Percentiles rank a stretch among this genome's conserved stretches.
These are phyloP conservation scores for Cercospora sp. DNA, from an alignment of 2,329 filamentous ascomycete species.

Conservation along the genomic window DNA sequence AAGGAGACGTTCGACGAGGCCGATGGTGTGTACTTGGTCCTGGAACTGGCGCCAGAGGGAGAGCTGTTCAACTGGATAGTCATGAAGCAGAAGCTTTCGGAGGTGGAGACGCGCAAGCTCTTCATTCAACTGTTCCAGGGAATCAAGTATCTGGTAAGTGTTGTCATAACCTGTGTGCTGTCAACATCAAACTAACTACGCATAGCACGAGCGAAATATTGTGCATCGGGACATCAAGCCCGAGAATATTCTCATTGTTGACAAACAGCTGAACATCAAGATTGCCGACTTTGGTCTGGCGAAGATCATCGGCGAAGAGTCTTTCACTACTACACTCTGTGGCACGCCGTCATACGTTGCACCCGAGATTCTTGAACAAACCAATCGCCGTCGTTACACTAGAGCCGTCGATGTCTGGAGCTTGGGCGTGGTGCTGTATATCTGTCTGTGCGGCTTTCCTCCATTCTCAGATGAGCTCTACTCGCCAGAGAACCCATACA, in stretches of 20 bases:
- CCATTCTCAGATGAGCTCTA: conserved; percentile 95
- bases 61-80: conserved; percentile 97
- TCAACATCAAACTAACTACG: conserved; percentile 16
- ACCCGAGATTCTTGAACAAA: conserved; percentile 86
- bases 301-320: conserved; percentile 98
- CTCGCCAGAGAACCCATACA: conserved; percentile 75
- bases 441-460: conserved; percentile 93
- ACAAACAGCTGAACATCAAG: conserved; percentile 84
- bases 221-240: conserved; percentile 98
- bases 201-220: conserved; percentile 90
- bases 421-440: conserved; percentile 95
- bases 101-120: conserved; percentile 79
- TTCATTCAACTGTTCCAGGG: conserved; percentile 92
- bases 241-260: conserved; percentile 88
- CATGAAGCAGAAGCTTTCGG: conserved; percentile 81
- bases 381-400: conserved; percentile 81
- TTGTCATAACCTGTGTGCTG: conserved; percentile 26
- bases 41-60: conserved; percentile 88
- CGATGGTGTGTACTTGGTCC: conserved; percentile 84
- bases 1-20: conserved; percentile 94
- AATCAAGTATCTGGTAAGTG: conserved; percentile 85
- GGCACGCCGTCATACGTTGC: conserved; percentile 92
- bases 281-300: conserved; percentile 94
- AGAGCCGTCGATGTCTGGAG: conserved; percentile 97
- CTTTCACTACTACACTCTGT: conserved; percentile 91